Base-by-base conservation (phyloP, 2,329 filamentous ascomycete genomes). In the Pyrenochaeta sp. region DNA sequence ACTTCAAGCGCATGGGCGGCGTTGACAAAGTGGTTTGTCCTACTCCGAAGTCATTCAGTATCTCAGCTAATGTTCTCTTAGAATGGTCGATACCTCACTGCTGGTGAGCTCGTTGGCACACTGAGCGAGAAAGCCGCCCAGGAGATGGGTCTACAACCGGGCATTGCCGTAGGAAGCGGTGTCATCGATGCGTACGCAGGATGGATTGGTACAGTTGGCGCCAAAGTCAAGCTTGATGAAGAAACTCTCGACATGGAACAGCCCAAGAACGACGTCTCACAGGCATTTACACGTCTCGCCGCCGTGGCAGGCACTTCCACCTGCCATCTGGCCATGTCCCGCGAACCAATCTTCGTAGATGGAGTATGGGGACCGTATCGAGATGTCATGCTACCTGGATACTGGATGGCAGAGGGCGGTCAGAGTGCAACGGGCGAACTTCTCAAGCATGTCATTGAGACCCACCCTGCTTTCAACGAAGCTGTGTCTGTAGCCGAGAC, bases 121-220 rank as follows among this genome's bases (percentile, higher is more conserved):
- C 79, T 99, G 13, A 94, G 88, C 63, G 87, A 93, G 53, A 88
- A 88, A 63, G 92, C 94, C 5, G 90, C 88, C 11, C 74, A 79
- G 34, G 88, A 96, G 54, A 84, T 99, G 48, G 93, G 94, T 6
- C 81, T 99, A 3, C 87, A 87, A 4, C 80, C 87, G 14, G 93
- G 92, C 26, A 94, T 96, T 58, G 90, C 94, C 13, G 88, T 99
- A 41, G 94, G 94, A 40, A 96, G 90, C 65, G 92, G 92, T 71
- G 94, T 99, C 53, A 99, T 99, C 65, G 94, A 99, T 70, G 94
- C 94, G 13, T 99, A 99, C 65, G 94, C 94, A 47, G 94, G 94
- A 53, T 99, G 94, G 94, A 94, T 99, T 58, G 94, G 94, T 49
- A 97, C 94, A 1, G 94, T 99, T n/a, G 94, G 94, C 45, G 93